phyloP scores from a whole-genome alignment of 177 flowering plant genomes.

The Vitis hybrid region DNA sequence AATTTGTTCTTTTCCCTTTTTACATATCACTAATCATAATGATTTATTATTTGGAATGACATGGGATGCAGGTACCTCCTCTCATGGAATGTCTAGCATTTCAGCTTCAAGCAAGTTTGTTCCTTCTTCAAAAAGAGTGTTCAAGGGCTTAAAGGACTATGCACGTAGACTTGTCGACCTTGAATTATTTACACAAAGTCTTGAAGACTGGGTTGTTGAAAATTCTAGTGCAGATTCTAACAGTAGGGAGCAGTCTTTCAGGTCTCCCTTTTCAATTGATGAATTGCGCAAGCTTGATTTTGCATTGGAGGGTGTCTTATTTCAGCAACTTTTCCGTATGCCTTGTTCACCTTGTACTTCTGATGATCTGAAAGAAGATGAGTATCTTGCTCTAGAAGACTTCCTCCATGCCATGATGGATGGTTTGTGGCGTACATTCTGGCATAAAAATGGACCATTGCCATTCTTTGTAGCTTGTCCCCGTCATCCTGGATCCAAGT shows the following conservation, averaged over 20 bases:
- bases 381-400: constrained; percentile 73
- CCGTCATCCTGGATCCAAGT: constrained; percentile 53
- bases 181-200: constrained; percentile 41
- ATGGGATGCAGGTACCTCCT: constrained; percentile 38
- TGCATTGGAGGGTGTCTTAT: constrained; percentile 69
- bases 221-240: constrained; percentile 29
- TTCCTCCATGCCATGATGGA: constrained; percentile 52
- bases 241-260: constrained; percentile 35
- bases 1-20: neutral
- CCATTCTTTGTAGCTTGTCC: constrained; percentile 62
- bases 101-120: constrained; percentile 47
- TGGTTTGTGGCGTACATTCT: constrained; percentile 71
- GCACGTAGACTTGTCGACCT: constrained; percentile 43
- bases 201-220: constrained; percentile 64
- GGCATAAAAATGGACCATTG: constrained; percentile 51
- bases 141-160: constrained; percentile 56
- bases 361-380: constrained; percentile 44
- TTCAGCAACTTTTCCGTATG: constrained; percentile 84
- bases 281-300: constrained; percentile 72
- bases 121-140: constrained; percentile 54
- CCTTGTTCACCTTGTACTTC: constrained; percentile 52
- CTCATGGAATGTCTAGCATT: constrained; percentile 41
- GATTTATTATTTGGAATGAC: neutral
- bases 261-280: constrained; percentile 53
- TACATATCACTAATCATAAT: neutral